phyloP scores from a whole-genome alignment of 2,329 filamentous ascomycete genomes.

The Teratosphaeria gauchensis region DNA sequence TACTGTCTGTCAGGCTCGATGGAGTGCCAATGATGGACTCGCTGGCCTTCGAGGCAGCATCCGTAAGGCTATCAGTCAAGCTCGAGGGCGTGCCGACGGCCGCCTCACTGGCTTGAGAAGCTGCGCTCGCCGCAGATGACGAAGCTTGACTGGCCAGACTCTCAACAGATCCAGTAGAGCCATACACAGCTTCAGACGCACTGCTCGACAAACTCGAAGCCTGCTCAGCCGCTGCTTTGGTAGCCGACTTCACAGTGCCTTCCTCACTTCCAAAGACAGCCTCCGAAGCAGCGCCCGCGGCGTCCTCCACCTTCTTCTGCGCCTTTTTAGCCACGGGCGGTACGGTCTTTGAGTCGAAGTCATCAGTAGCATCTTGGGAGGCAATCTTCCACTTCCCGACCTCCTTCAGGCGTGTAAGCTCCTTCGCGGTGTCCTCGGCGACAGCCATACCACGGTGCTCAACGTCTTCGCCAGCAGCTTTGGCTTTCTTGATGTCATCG shows the following conservation, averaged over 20 bases:
- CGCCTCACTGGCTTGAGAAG: neutral
- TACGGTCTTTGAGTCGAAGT: slow-evolving; percentile 64
- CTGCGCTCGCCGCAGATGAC: neutral
- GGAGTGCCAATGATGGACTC: neutral
- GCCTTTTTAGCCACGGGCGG: slow-evolving; percentile 44
- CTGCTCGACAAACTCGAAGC: slow-evolving; percentile 4
- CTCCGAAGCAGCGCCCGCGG: slow-evolving; percentile 22
- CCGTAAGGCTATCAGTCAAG: slow-evolving; percentile 23
- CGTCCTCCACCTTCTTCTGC: slow-evolving; percentile 30
- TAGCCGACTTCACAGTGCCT: slow-evolving; percentile 27
- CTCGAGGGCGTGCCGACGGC: neutral
- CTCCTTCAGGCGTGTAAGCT: slow-evolving; percentile 71
- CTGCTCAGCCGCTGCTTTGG: slow-evolving; percentile 20
- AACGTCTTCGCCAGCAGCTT: slow-evolving; percentile 57
- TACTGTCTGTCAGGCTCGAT: slow-evolving; percentile 19
- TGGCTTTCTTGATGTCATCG: slow-evolving; percentile 58
- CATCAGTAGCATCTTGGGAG: slow-evolving; percentile 62
- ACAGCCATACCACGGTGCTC: slow-evolving; percentile 72
- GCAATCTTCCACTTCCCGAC: slow-evolving; percentile 76
- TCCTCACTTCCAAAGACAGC: slow-evolving; percentile 24
- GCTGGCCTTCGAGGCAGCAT: slow-evolving; percentile 1
- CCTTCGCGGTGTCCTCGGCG: slow-evolving; percentile 68
- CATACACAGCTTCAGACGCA: neutral
- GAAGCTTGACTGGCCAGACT: neutral
- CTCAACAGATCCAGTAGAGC: neutral